These are phyloP conservation scores for Acanthamoeba castellanii DNA, from an alignment of 208 protist species.

Conservation along the genomic window DNA sequence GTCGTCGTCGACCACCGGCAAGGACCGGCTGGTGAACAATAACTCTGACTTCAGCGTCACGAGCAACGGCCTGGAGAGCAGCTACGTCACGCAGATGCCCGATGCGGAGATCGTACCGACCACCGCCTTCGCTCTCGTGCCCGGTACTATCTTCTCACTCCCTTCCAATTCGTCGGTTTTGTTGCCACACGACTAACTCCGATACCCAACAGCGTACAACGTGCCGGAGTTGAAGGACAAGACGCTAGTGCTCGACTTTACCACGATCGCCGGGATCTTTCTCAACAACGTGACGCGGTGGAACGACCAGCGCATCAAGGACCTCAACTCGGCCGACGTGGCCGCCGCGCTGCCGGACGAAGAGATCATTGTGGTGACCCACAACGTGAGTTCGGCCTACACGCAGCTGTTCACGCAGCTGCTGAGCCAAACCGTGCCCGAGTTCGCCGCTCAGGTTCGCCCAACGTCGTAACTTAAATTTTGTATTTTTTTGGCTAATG, in stretches of 20 bases:
- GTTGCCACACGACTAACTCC: no score
- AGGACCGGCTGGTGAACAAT: neutral
- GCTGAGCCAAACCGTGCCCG: neutral
- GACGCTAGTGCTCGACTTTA: constrained; percentile 10
- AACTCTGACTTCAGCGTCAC: neutral
- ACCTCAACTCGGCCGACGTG: neutral
- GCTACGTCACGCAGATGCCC: neutral
- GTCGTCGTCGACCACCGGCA: neutral
- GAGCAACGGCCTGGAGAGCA: neutral
- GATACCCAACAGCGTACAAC: constrained; percentile 17
- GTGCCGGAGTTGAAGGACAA: neutral
- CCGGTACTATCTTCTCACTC: neutral
- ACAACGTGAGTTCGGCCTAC: neutral
- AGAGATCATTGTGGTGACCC: neutral
- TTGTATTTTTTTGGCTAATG: neutral
- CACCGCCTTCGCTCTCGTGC: neutral
- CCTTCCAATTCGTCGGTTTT: no score
- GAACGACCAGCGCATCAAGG: constrained; percentile 40
- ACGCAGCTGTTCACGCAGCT: constrained; percentile 29
- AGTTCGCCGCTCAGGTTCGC: neutral
- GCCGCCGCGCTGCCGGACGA: neutral
- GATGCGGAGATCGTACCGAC: neutral
- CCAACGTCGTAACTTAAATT: neutral
- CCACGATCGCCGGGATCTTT: constrained; percentile 6
- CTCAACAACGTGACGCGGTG: constrained; percentile 47